These are phyloP conservation scores for Phalaenopsis equestris DNA, from an alignment of 106 monocot genomes.

Conservation along the genomic window DNA sequence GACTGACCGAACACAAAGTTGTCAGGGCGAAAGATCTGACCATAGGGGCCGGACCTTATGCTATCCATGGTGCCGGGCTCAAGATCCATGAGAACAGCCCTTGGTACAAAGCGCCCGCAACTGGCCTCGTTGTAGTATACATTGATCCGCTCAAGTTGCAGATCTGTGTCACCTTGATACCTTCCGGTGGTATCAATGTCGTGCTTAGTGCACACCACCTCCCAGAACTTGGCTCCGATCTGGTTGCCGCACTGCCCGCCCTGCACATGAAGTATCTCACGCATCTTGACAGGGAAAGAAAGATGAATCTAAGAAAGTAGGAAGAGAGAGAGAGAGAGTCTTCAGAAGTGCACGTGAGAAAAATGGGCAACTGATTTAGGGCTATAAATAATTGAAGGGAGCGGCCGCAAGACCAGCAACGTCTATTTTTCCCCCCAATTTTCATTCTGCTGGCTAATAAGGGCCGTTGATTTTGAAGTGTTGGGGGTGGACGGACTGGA, in stretches of 20 bases:
- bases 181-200: conserved; percentile 28
- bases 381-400: not conserved
- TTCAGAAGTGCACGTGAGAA: too few species aligned
- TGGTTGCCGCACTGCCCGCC: conserved; percentile 45
- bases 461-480: not conserved
- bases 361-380: not conserved
- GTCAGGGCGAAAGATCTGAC: conserved; percentile 28
- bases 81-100: conserved; percentile 32
- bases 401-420: not conserved
- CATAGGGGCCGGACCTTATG: conserved; percentile 21
- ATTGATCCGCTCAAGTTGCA: conserved; percentile 29
- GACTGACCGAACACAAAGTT: conserved; percentile 36
- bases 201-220: conserved; percentile 41
- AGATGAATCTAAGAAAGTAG: not conserved
- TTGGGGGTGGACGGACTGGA: not conserved
- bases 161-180: conserved; percentile 17
- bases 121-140: conserved; percentile 40
- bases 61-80: conserved; percentile 32
- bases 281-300: conserved; percentile 6
- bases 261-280: conserved; percentile 36
- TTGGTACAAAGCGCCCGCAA: conserved; percentile 18
- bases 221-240: conserved; percentile 49
- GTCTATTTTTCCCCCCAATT: not conserved
- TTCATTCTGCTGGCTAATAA: not conserved
- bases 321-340: not conserved